phyloP scores from a whole-genome alignment of 2,329 filamentous ascomycete species.

The Lecanosticta acicola region DNA sequence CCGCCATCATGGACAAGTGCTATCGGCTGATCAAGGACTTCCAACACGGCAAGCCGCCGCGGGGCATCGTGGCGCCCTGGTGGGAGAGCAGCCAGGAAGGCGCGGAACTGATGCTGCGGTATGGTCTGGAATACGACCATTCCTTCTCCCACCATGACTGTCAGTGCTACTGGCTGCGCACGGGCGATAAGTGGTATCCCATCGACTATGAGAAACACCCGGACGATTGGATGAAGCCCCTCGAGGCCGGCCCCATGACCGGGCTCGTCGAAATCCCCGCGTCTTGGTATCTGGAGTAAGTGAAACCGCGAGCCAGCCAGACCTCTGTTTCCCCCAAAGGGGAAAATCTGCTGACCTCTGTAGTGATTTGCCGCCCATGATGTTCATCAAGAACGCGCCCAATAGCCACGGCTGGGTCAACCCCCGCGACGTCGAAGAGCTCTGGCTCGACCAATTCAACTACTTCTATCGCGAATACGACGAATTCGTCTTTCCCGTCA shows the following conservation, averaged over 20 bases:
- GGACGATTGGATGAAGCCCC: slow-evolving; percentile 58
- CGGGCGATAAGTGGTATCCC: slow-evolving; percentile 61
- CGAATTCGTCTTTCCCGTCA: slow-evolving; percentile 72
- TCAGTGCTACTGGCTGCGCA: slow-evolving; percentile 58
- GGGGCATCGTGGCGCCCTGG: slow-evolving; percentile 68
- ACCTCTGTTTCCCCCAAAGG: background rate
- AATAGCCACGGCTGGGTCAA: slow-evolving; percentile 59
- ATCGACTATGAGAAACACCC: slow-evolving; percentile 61
- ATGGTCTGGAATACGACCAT: slow-evolving; percentile 66
- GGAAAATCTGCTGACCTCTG: slow-evolving; percentile 1
- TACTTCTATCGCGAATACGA: slow-evolving; percentile 74
- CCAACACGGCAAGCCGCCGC: slow-evolving; percentile 61
- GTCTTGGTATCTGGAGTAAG: slow-evolving; percentile 56
- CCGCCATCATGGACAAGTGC: slow-evolving; percentile 68
- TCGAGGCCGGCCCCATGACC: slow-evolving; percentile 54
- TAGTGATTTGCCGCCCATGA: slow-evolving; percentile 55
- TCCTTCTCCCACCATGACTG: slow-evolving; percentile 62
- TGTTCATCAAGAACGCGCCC: slow-evolving; percentile 63
- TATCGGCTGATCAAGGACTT: slow-evolving; percentile 66
- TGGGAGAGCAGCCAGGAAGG: slow-evolving; percentile 69
- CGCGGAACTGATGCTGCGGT: slow-evolving; percentile 57
- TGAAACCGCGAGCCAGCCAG: slow-evolving; percentile 50
- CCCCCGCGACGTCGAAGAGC: slow-evolving; percentile 56
- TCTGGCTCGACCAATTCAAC: slow-evolving; percentile 63
- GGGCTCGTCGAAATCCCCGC: slow-evolving; percentile 63